Evolutionary conservation across 2,329 filamentous ascomycete genomes (phyloP), one percentile per base, ranked within the genome.

Genomic region (Aspergillaceae sp.): DNA sequence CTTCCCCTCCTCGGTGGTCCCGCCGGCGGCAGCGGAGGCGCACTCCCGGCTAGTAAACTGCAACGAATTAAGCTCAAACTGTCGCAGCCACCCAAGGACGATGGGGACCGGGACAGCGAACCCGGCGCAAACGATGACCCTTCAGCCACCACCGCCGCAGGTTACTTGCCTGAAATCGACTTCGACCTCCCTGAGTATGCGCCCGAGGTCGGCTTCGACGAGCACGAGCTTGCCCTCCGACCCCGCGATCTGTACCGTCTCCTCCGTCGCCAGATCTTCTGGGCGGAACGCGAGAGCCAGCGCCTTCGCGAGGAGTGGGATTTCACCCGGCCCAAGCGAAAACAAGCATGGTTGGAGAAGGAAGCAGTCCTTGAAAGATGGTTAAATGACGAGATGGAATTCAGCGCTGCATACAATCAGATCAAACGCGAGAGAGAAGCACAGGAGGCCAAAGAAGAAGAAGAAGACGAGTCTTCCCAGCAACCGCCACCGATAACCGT

Each of bases 241-340:
- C 65, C 69, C 2, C 64, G 62, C 9, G 64, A 73, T 40, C 63
- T 73, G 27, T 73, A 68, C 50, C 63, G 69, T 29, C 56, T 74
- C 3, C 61, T 74, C 7, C 69, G 70, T 32, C 64, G 71, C 19
- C 71, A 74, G 52, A 65, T 75, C 19, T 59, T 66, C 46, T 74
- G 72, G 72, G 71, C 71, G 1, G 66, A 72, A 50, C 61, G 72
- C 37, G 72, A 74, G 47, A 59, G 61, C 1, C 51, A 51, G 4
- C 57, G 62, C 33, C 54, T 75, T n/a, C 59, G 64, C 11, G 54
- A 55, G 2, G 65, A 74, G 38, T 69, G 67, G 63, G 61, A 68
- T 40, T 55, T 56, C 33, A 59, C 70, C 30, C 55, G 61, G 37
- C 62, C 61, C 9, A 61, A 63, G 52, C 57, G 69, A 19, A 66